These are phyloP conservation scores for Tylopilus plumbeoviolaceoides DNA, from an alignment of 768 basidiomycete species.

Conservation along the genomic window DNA sequence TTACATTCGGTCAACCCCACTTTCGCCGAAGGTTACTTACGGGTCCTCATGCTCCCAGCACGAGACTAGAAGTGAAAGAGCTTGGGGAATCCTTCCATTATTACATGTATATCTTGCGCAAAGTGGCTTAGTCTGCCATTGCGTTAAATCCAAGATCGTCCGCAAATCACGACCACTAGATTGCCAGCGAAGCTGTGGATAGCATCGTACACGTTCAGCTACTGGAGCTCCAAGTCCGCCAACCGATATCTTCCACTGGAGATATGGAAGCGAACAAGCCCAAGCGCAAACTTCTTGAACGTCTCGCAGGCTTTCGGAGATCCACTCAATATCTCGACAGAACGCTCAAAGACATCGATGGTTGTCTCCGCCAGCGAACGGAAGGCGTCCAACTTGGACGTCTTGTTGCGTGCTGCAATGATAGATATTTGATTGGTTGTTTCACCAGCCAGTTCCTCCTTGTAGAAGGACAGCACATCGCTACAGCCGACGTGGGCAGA, in stretches of 20 bases:
- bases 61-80: slow-evolving; percentile 61
- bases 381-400: slow-evolving; percentile 26
- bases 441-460: slow-evolving; percentile 20
- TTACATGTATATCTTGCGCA: slow-evolving; percentile 68
- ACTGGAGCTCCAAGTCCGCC: slow-evolving; percentile 8
- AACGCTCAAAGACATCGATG: slow-evolving; percentile 12
- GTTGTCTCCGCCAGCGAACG: slow-evolving; percentile 21
- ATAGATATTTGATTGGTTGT: slow-evolving; percentile 29
- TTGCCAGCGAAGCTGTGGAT: not conserved
- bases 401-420: slow-evolving; percentile 19
- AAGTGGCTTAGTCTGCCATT: slow-evolving; percentile 7
- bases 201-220: not conserved
- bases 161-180: not conserved
- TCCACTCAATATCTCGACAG: slow-evolving; percentile 15
- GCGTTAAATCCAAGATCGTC: not conserved
- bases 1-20: slow-evolving; percentile 89
- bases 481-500: slow-evolving; percentile 7
- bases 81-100: slow-evolving; percentile 84
- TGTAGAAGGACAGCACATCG: not conserved
- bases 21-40: slow-evolving; percentile 71
- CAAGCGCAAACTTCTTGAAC: slow-evolving; percentile 4
- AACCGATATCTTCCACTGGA: slow-evolving; percentile 13
- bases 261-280: slow-evolving; percentile 18
- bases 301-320: slow-evolving; percentile 3
- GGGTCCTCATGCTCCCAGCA: slow-evolving; percentile 38